Evolutionary conservation across 345 rosid genomes (phyloP).

Genomic region (Jatropha curcas): DNA sequence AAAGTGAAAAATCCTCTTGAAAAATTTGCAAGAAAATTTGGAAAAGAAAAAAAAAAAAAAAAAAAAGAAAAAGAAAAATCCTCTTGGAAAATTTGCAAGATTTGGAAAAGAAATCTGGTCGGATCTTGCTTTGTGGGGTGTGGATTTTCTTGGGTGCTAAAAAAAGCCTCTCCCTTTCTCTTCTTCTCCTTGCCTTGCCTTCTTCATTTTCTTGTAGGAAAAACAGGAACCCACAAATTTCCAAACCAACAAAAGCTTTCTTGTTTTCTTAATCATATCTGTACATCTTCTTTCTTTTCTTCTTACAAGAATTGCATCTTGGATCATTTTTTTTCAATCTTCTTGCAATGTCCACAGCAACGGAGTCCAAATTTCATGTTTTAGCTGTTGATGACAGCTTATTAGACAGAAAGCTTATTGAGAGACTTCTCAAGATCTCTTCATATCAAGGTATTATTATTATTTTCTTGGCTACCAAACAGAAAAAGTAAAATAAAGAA

Average conservation of each 20-base stretch:
- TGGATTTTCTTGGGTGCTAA: slow-evolving; percentile 38
- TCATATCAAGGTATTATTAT: slow-evolving; percentile 45
- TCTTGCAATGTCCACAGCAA: slow-evolving; percentile 51
- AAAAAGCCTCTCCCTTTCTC: background rate
- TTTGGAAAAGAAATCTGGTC: slow-evolving; percentile 50
- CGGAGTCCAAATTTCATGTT: slow-evolving; percentile 47
- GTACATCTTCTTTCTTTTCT: background rate
- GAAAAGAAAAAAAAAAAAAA: too few species aligned
- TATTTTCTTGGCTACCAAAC: background rate
- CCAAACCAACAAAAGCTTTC: background rate
- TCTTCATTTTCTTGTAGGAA: background rate
- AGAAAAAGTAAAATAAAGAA: background rate
- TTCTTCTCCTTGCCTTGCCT: slow-evolving; percentile 1
- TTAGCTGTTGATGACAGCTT: slow-evolving; percentile 54
- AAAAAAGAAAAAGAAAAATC: too few species aligned
- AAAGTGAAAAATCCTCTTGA: too few species aligned
- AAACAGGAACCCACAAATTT: slow-evolving; percentile 3
- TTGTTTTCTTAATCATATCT: background rate
- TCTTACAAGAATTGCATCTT: background rate
- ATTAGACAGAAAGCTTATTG: slow-evolving; percentile 49
- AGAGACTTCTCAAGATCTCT: slow-evolving; percentile 48
- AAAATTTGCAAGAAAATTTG: too few species aligned
- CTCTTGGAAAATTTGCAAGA: slow-evolving; percentile 42
- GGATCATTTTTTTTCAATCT: slow-evolving; percentile 20
- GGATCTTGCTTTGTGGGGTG: slow-evolving; percentile 52